A percentile compares a stretch with the other conserved stretches of the same genome.
Evolutionary conservation across 2,329 filamentous ascomycete species (phyloP).

Genomic region (Aspergillus bombycis): DNA sequence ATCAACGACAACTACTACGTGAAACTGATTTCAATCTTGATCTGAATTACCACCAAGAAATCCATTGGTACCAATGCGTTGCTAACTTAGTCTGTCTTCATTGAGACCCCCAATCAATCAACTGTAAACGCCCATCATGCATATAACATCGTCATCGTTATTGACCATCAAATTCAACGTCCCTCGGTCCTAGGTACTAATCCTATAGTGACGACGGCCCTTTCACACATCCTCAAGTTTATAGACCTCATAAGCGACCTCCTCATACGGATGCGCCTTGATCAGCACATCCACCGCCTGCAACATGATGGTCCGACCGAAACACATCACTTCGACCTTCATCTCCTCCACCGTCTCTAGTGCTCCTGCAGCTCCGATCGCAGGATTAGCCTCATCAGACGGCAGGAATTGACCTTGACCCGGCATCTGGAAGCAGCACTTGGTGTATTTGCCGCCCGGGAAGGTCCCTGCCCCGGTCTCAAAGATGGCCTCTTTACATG

Average conservation of each 20-base stretch:
- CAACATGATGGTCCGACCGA: constrained; percentile 42
- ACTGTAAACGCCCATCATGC: not conserved
- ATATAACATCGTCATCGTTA: not conserved
- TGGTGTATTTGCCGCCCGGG: constrained; percentile 45
- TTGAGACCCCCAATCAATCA: not conserved
- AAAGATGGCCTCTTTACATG: constrained; percentile 48
- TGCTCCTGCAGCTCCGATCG: constrained; percentile 43
- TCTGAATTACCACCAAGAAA: not conserved
- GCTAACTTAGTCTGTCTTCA: not conserved
- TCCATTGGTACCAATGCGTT: not conserved
- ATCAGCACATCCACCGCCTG: constrained; percentile 45
- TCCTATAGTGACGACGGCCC: not conserved
- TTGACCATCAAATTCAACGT: not conserved
- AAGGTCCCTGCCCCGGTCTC: constrained; percentile 46
- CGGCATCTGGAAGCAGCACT: constrained; percentile 43
- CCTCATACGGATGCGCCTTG: constrained; percentile 51
- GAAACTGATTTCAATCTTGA: not conserved
- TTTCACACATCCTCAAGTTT: constrained; percentile 45
- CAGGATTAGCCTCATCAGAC: constrained; percentile 41
- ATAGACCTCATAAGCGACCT: constrained; percentile 49
- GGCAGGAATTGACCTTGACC: constrained; percentile 49
- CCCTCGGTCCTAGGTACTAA: not conserved
- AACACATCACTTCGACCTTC: constrained; percentile 48
- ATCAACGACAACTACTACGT: not conserved
- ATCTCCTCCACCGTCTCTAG: constrained; percentile 47